Conservation (phyloP, 768 basidiomycete genomes). For the Termitomyces sp. region DNA sequence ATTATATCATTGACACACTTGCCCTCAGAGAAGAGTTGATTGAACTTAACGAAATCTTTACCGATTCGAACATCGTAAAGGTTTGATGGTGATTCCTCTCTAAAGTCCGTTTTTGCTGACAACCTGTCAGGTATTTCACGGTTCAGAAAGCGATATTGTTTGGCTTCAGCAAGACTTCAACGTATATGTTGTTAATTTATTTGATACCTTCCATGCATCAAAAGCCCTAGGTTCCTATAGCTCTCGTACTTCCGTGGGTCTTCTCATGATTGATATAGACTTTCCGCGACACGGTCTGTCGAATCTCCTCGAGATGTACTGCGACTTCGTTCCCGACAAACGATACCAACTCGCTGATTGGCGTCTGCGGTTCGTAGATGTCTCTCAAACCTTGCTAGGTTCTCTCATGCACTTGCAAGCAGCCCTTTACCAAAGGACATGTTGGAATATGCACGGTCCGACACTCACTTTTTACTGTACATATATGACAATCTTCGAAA, state of each 20-base stretch:
- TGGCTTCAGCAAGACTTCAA: conserved; percentile 98
- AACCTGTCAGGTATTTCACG: conserved; percentile 75
- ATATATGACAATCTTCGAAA: conserved; percentile 91
- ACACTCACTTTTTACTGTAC: conserved; percentile 92
- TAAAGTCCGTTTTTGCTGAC: background rate
- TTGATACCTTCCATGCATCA: conserved; percentile 96
- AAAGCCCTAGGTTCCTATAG: conserved; percentile 60
- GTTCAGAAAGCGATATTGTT: conserved; percentile 88
- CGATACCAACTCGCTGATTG: conserved; percentile 97
- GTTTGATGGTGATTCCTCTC: conserved; percentile 27
- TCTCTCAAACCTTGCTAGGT: background rate
- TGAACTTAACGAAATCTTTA: conserved; percentile 77
- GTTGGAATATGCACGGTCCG: conserved; percentile 89
- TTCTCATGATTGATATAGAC: conserved; percentile 34
- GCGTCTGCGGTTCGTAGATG: conserved; percentile 69
- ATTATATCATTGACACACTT: conserved; percentile 86
- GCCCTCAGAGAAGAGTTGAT: conserved; percentile 69
- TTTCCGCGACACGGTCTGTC: conserved; percentile 84
- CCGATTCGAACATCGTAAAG: conserved; percentile 82
- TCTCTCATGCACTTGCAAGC: background rate
- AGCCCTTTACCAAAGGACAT: conserved; percentile 85
- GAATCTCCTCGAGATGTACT: conserved; percentile 80
- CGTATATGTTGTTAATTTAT: conserved; percentile 90
- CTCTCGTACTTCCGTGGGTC: background rate
- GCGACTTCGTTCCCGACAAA: conserved; percentile 89